phyloP scores from a whole-genome alignment of 2,329 filamentous ascomycete genomes.

The Zymoseptoria crescenta region DNA sequence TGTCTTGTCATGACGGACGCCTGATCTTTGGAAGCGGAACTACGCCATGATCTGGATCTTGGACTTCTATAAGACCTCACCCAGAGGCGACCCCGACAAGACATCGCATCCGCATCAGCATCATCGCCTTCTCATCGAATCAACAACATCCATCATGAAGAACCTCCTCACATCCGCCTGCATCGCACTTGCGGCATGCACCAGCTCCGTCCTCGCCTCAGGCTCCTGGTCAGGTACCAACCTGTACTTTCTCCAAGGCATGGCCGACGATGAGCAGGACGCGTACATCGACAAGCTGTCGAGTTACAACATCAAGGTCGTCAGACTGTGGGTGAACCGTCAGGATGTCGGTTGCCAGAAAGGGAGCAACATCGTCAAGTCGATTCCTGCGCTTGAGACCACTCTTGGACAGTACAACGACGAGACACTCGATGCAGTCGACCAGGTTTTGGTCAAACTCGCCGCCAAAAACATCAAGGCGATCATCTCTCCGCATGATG shows the following conservation, averaged over 20 bases:
- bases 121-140: not conserved
- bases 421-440: conserved; percentile 1
- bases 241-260: conserved; percentile 1
- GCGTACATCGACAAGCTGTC: conserved; percentile 3
- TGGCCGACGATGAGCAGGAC: not conserved
- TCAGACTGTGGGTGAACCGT: conserved; percentile 5
- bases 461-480: conserved; percentile 5
- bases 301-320: conserved; percentile 2
- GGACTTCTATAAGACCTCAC: not conserved
- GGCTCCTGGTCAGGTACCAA: conserved; percentile 4
- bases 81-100: not conserved
- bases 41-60: not conserved
- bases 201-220: not conserved
- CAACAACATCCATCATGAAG: not conserved
- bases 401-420: conserved; percentile 5
- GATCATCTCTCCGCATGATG: conserved; percentile 6
- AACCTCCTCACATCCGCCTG: not conserved
- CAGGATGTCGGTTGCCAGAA: conserved; percentile 3
- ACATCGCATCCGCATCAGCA: not conserved
- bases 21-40: not conserved
- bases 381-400: conserved; percentile 4
- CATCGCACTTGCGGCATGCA: not conserved
- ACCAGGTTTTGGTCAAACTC: conserved; percentile 5
- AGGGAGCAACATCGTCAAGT: conserved; percentile 3
- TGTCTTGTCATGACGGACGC: not conserved